phyloP scores from a whole-genome alignment of 2,329 filamentous ascomycete species.

The Cordyceps fumosorosea region DNA sequence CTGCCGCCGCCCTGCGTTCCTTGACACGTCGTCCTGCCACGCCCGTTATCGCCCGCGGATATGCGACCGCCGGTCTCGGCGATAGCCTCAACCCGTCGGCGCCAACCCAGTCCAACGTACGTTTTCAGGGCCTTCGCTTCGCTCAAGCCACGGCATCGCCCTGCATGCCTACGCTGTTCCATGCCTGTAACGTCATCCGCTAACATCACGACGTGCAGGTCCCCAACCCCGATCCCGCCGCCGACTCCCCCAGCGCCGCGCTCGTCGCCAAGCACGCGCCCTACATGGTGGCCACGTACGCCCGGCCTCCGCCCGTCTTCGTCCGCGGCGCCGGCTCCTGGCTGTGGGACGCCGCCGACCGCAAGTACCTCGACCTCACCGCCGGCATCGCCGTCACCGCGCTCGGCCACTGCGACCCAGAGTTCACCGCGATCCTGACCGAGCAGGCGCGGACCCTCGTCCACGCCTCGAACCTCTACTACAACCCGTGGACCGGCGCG shows the following conservation, averaged over 20 bases:
- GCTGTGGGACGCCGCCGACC: constrained; percentile 83
- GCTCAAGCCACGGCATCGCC: neutral
- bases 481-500: constrained; percentile 90
- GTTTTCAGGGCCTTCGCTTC: neutral
- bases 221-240: constrained; percentile 64
- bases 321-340: constrained; percentile 80
- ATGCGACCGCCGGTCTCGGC: constrained; percentile 11
- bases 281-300: constrained; percentile 95
- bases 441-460: constrained; percentile 77
- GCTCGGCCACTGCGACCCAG: constrained; percentile 82
- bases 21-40: neutral
- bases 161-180: too few species aligned
- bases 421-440: constrained; percentile 65
- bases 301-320: constrained; percentile 84
- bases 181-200: neutral
- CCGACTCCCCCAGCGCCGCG: constrained; percentile 66
- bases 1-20: constrained; percentile 1
- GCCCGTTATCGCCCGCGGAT: neutral
- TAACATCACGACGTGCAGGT: constrained; percentile 28
- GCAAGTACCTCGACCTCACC: constrained; percentile 89
- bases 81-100: neutral
- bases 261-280: constrained; percentile 70
- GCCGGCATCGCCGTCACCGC: constrained; percentile 93
- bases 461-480: constrained; percentile 93
- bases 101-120: neutral